Conservation (phyloP, 768 basidiomycete species). For the Candolleomyces eurysporus region DNA sequence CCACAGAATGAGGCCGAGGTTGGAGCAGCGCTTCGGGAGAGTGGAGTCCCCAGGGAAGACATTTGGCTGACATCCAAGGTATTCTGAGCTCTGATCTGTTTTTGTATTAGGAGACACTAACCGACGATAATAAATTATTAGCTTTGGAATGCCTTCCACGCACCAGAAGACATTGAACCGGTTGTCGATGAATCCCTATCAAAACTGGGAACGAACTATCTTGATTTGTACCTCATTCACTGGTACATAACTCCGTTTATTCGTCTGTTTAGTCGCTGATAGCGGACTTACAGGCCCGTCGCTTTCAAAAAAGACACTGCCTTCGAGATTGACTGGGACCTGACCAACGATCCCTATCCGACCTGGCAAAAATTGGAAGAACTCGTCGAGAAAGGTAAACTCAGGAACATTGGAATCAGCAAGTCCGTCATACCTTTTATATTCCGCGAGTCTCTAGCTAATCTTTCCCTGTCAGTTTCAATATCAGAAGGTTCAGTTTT, state of each 20-base stretch:
- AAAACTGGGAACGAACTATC: constrained; percentile 63
- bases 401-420: constrained; percentile 80
- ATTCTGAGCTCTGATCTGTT: background rate
- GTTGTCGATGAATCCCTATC: constrained; percentile 64
- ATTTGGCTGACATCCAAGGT: constrained; percentile 70
- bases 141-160: constrained; percentile 79
- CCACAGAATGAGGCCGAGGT: constrained; percentile 70
- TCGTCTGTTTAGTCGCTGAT: background rate
- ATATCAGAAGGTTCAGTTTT: constrained; percentile 44
- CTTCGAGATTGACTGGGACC: constrained; percentile 46
- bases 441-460: background rate
- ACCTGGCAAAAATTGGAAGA: constrained; percentile 83
- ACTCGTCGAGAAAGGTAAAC: constrained; percentile 72
- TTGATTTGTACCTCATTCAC: constrained; percentile 81
- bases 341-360: constrained; percentile 69
- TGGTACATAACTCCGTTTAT: constrained; percentile 43
- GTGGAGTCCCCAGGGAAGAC: constrained; percentile 58
- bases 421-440: constrained; percentile 44
- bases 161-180: constrained; percentile 68
- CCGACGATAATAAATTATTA: constrained; percentile 18
- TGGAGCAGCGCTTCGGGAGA: constrained; percentile 57
- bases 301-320: constrained; percentile 56
- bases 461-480: constrained; percentile 43
- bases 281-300: constrained; percentile 48
- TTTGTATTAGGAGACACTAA: background rate